phyloP scores from a whole-genome alignment of 2,329 filamentous ascomycete species.

The Beauveria pseudobassiana region DNA sequence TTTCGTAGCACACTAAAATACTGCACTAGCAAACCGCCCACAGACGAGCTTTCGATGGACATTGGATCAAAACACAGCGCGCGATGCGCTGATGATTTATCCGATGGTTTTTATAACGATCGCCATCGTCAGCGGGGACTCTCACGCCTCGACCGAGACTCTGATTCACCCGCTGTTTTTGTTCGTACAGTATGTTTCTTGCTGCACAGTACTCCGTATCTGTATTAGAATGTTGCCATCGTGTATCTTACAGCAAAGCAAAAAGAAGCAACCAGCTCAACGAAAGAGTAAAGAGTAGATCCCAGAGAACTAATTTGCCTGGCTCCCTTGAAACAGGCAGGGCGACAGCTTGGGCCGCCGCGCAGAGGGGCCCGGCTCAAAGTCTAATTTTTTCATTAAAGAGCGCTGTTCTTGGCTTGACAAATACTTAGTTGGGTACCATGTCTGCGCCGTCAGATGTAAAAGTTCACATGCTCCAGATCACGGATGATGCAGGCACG shows the following conservation, averaged over 20 bases:
- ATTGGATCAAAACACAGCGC: neutral
- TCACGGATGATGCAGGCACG: neutral
- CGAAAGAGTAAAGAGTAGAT: neutral
- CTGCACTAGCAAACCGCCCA: neutral
- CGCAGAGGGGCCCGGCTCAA: neutral
- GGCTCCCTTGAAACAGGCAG: neutral
- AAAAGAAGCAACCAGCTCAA: too few relatives aligned
- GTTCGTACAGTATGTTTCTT: neutral
- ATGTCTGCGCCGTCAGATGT: neutral
- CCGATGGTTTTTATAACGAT: conserved; percentile 1
- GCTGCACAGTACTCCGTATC: neutral
- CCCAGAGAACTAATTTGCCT: neutral
- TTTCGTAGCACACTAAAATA: neutral
- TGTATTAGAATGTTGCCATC: neutral
- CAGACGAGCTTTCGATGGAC: neutral
- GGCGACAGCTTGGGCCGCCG: neutral
- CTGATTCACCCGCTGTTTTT: neutral
- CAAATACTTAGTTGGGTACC: neutral
- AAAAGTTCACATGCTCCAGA: neutral
- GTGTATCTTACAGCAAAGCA: neutral
- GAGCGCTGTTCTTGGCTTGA: neutral
- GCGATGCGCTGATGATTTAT: neutral
- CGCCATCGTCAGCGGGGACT: neutral
- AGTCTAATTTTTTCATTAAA: neutral
- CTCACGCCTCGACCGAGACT: neutral